Evolutionary conservation across 371 early-diverging fungal species (phyloP).

Genomic region (Mortierella sp.): DNA sequence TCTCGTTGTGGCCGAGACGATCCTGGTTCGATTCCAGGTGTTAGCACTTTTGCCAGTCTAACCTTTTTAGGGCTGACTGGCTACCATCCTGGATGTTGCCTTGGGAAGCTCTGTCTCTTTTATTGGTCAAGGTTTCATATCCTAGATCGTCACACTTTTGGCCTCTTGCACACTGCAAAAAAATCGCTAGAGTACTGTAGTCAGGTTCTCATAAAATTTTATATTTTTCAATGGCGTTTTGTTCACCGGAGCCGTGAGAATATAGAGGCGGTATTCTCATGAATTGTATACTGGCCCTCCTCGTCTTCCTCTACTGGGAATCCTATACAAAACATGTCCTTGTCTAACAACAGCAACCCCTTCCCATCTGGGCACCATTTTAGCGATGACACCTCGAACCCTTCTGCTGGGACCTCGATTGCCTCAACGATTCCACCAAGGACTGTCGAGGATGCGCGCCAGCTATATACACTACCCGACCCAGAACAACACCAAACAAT

Average conservation of each 20-base stretch:
- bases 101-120: no score
- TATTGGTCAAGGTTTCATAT: no score
- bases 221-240: background rate
- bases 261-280: conserved; percentile 40
- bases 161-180: no score
- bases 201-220: no score
- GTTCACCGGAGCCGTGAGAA: conserved; percentile 25
- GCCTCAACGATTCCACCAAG: conserved; percentile 41
- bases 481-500: conserved; percentile 52
- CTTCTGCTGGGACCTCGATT: conserved; percentile 42
- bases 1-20: conserved; percentile 53
- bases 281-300: conserved; percentile 38
- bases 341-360: conserved; percentile 38
- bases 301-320: conserved; percentile 51
- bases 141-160: no score
- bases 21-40: conserved; percentile 53
- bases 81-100: no score
- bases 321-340: conserved; percentile 42
- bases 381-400: conserved; percentile 43
- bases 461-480: conserved; percentile 37
- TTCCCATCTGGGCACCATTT: conserved; percentile 53
- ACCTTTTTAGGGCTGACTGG: no score
- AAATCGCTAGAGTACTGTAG: no score
- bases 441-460: conserved; percentile 22
- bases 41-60: conserved; percentile 3